Percentiles rank a stretch among this genome's conserved stretches.
Conservation (phyloP, 2,329 filamentous ascomycete species). For the Epichloe amarillans region DNA sequence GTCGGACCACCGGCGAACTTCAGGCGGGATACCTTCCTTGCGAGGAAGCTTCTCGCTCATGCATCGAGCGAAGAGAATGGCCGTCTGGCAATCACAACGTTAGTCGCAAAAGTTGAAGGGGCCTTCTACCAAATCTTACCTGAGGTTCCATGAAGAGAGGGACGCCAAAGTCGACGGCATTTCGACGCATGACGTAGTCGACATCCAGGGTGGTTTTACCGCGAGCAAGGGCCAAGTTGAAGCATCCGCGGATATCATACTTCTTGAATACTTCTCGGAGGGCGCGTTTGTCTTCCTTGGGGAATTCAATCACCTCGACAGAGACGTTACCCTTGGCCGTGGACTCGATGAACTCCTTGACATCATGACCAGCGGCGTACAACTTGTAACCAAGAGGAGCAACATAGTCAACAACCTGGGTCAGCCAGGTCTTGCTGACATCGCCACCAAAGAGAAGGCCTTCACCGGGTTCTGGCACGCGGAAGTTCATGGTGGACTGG, state of each 20-base stretch:
- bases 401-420: slow-evolving; percentile 73
- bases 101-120: background rate
- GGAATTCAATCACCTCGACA: slow-evolving; percentile 92
- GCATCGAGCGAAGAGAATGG: slow-evolving; percentile 88
- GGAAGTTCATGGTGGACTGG: slow-evolving; percentile 99
- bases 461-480: slow-evolving; percentile 84
- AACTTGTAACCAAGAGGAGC: slow-evolving; percentile 88
- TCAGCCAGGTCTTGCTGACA: slow-evolving; percentile 54
- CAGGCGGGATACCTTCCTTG: slow-evolving; percentile 72
- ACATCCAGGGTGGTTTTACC: slow-evolving; percentile 79
- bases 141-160: slow-evolving; percentile 97
- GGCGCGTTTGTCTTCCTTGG: slow-evolving; percentile 87
- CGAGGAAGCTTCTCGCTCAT: slow-evolving; percentile 94
- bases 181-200: slow-evolving; percentile 97
- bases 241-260: slow-evolving; percentile 89
- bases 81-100: slow-evolving; percentile 48
- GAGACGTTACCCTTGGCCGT: slow-evolving; percentile 50
- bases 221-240: slow-evolving; percentile 79
- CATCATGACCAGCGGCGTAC: slow-evolving; percentile 66
- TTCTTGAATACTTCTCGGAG: slow-evolving; percentile 92
- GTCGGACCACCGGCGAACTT: slow-evolving; percentile 90
- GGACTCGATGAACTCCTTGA: slow-evolving; percentile 74
- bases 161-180: slow-evolving; percentile 95
- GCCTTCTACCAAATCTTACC: slow-evolving; percentile 40
- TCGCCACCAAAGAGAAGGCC: slow-evolving; percentile 92